phyloP scores from a whole-genome alignment of 805 yeast species.

The Starmerella stigmatis region DNA sequence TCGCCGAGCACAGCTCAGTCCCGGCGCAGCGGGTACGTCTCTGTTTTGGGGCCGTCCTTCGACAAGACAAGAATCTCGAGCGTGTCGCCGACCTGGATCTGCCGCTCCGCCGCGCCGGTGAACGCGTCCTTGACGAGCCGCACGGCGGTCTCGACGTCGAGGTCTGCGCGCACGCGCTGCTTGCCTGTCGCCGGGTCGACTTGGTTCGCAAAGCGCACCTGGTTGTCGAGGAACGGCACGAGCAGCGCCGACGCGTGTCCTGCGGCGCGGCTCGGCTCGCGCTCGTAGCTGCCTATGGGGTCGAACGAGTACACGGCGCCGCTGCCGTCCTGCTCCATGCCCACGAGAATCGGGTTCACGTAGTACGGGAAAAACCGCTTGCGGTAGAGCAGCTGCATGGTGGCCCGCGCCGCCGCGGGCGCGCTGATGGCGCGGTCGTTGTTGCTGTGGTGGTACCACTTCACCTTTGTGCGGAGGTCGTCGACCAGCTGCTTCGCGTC shows the following conservation, averaged over 20 bases:
- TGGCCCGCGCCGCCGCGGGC: conserved; percentile 73
- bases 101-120: conserved; percentile 94
- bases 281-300: conserved; percentile 95
- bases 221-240: conserved; percentile 96
- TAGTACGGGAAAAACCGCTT: conserved; percentile 95
- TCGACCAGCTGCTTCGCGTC: conserved; percentile 81
- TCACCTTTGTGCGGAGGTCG: conserved; percentile 40
- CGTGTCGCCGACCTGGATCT: conserved; percentile 96
- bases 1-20: conserved; percentile 40
- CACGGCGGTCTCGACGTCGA: conserved; percentile 75
- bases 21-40: conserved; percentile 75
- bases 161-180: conserved; percentile 50
- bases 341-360: conserved; percentile 89
- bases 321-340: conserved; percentile 80
- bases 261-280: conserved; percentile 95
- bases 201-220: conserved; percentile 92
- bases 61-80: conserved; percentile 83
- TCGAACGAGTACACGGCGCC: conserved; percentile 95
- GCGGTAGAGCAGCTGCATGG: conserved; percentile 82
- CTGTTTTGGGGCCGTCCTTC: conserved; percentile 81
- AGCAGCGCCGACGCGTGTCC: conserved; percentile 94
- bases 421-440: conserved; percentile 55
- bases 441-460: conserved; percentile 91
- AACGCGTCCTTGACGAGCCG: conserved; percentile 87
- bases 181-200: conserved; percentile 62